Percentiles rank a stretch among this genome's conserved stretches.
Evolutionary conservation across 106 monocot genomes (phyloP).

Genomic region (Phalaenopsis equestris): DNA sequence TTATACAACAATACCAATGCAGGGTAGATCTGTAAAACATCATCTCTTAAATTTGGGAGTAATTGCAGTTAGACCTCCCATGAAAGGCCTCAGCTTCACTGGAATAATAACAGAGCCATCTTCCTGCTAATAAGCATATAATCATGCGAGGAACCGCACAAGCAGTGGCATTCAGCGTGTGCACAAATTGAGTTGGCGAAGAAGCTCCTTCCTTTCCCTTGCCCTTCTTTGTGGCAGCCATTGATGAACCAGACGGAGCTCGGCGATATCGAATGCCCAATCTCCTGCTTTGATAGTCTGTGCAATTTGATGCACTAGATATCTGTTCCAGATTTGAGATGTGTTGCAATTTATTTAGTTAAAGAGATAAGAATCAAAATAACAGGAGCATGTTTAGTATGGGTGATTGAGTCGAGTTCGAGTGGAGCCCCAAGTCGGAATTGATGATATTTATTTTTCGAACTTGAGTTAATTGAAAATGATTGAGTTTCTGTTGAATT

Average conservation of each 20-base stretch:
- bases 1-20: neutral
- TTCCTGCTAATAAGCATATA: constrained; percentile 71
- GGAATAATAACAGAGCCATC: constrained; percentile 81
- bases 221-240: constrained; percentile 38
- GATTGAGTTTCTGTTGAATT: no score
- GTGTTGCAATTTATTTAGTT: neutral
- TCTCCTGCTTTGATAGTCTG: constrained; percentile 91
- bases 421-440: no score
- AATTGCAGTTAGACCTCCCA: constrained; percentile 62
- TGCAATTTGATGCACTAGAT: constrained; percentile 97
- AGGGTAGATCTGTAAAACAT: neutral
- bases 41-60: constrained; percentile 21
- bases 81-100: constrained; percentile 64
- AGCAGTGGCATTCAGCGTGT: constrained; percentile 96
- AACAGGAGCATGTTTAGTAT: no score
- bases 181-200: constrained; percentile 59
- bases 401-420: no score
- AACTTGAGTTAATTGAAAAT: no score
- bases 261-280: constrained; percentile 84
- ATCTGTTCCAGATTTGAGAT: constrained; percentile 31
- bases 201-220: constrained; percentile 52
- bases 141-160: constrained; percentile 96
- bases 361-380: neutral
- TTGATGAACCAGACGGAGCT: constrained; percentile 20
- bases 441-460: no score